A percentile compares a stretch with the other conserved stretches of the same genome.
phyloP scores from a whole-genome alignment of 2,329 filamentous ascomycete genomes.

The Emericellopsis cladophorae region DNA sequence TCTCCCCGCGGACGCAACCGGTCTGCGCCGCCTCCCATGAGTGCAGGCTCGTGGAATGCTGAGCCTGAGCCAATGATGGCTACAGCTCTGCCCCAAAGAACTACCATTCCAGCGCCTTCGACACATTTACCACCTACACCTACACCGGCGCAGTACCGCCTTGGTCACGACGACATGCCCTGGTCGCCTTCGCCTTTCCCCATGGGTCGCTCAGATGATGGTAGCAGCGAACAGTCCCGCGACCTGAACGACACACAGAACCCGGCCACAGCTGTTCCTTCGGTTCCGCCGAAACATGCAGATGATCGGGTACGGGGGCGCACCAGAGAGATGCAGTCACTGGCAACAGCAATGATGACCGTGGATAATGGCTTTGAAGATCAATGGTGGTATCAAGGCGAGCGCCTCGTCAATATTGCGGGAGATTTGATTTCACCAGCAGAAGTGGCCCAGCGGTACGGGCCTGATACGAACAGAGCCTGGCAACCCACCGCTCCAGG shows the following conservation, averaged over 20 bases:
- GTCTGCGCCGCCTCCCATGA: conserved; percentile 35
- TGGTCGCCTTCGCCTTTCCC: conserved; percentile 23
- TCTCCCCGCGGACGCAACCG: conserved; percentile 29
- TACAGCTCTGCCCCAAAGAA: conserved; percentile 11
- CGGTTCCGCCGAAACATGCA: no score
- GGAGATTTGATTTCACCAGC: conserved; percentile 3
- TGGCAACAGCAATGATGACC: conserved; percentile 41
- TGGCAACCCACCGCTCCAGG: background rate
- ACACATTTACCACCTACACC: conserved; percentile 30
- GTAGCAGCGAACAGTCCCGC: background rate
- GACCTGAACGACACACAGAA: no score
- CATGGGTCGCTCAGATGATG: conserved; percentile 1
- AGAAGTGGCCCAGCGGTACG: conserved; percentile 1
- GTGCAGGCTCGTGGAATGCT: conserved; percentile 33
- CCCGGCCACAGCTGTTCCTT: no score
- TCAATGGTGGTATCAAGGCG: conserved; percentile 43
- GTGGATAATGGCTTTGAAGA: conserved; percentile 46
- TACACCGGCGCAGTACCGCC: conserved; percentile 16
- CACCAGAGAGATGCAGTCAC: conserved; percentile 28
- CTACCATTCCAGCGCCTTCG: conserved; percentile 15
- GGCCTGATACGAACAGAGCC: background rate
- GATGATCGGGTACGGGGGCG: conserved; percentile 1
- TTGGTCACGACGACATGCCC: conserved; percentile 34
- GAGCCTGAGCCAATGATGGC: conserved; percentile 15
- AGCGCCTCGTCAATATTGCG: conserved; percentile 9